Base-by-base conservation (phyloP, 805 yeast genomes). In the Hanseniaspora singularis region DNA sequence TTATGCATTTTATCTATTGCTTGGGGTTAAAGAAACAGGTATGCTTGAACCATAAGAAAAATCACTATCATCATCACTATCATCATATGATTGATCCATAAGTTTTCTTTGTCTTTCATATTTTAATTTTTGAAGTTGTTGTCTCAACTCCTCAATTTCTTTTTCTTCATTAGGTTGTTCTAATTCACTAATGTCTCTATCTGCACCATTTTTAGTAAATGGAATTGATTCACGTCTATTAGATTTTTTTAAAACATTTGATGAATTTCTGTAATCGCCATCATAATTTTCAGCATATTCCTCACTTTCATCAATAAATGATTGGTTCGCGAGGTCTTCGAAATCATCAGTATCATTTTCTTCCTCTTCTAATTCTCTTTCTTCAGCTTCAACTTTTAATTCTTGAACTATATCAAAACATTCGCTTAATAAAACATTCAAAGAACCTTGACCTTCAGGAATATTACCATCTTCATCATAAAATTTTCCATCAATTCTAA, bases 381-480 rank as follows among this genome's bases (percentile, higher is more conserved):
- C 88, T 55, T 82, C 87, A 44, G 82, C 73, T 58, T 87, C 95
- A 30, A 84, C 79, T 59, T 86, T 82, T 61, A 92, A 69, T 65
- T 92, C 98, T 59, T 89, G 92, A 39, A 84, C 71, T 50, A 89
- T 81, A 62, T 92, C 98, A 61, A 86, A 92, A 62, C 97, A 89
- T 60, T 88, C 96, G 3, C 95, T 92, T 42, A 89, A 68, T 49
- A 89, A 65, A 1, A 95, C 95, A 61, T 79, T 87, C 52, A 92
- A 69, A n/a, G 94, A 77, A 5, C 96, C 98, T 64, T 92, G 99
- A 11, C 99, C 99, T 61, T 92, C 97, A 2, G 99, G 99, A 36
- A 92, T 81, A 52, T 85, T 83, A 43, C 78, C 84, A 51, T 83
- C 85, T 38, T 86, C 81, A 58, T 82, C 77, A 51, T 61, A 61